These are phyloP conservation scores for Acanthamoeba healyi DNA, from an alignment of 208 protist genomes.

Conservation along the genomic window DNA sequence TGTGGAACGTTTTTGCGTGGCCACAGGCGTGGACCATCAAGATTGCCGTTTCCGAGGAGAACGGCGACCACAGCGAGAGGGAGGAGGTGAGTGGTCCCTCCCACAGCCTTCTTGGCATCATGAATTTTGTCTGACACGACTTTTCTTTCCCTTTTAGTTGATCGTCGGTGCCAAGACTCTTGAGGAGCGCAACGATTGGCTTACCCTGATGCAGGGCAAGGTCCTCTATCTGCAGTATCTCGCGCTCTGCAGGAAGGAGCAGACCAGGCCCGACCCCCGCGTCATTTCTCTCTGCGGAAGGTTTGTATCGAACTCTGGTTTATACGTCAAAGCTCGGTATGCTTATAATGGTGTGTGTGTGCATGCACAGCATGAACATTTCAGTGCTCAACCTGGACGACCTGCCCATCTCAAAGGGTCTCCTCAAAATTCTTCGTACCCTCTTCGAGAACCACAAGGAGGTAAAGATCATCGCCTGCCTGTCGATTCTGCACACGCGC, in stretches of 20 bases:
- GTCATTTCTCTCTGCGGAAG: slow-evolving; percentile 9
- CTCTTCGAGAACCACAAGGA: slow-evolving; percentile 36
- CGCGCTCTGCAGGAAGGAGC: background rate
- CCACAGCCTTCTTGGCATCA: background rate
- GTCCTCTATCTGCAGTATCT: slow-evolving; percentile 54
- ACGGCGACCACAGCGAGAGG: background rate
- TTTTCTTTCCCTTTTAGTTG: background rate
- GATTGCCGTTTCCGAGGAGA: slow-evolving; percentile 5
- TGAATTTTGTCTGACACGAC: background rate
- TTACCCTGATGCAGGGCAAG: slow-evolving; percentile 30
- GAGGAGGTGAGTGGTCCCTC: background rate
- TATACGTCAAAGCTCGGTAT: too few relatives aligned
- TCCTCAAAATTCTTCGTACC: background rate
- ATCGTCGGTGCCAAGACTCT: slow-evolving; percentile 48
- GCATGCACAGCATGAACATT: background rate
- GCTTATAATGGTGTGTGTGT: too few relatives aligned
- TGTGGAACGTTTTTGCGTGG: background rate
- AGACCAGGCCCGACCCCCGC: slow-evolving; percentile 22
- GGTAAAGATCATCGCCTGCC: too few relatives aligned
- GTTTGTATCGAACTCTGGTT: too few relatives aligned
- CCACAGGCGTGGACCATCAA: slow-evolving; percentile 4
- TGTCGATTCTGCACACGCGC: too few relatives aligned
- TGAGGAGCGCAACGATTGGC: slow-evolving; percentile 35
- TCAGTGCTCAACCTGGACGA: background rate
- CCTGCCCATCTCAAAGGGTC: background rate